These are phyloP conservation scores for Henckelia pumila DNA, from an alignment of 257 asterid genomes.

Conservation along the genomic window DNA sequence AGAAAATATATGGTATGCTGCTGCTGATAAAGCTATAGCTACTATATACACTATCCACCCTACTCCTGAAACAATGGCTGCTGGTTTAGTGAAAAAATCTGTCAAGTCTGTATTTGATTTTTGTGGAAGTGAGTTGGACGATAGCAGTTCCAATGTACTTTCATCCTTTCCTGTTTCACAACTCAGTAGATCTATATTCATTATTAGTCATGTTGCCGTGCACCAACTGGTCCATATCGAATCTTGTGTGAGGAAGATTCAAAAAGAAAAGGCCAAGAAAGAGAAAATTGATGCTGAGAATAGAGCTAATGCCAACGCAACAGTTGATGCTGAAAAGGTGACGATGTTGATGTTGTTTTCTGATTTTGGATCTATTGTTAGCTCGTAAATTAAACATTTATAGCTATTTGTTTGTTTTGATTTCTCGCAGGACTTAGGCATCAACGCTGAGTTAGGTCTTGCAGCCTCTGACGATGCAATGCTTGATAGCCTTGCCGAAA, in stretches of 20 bases:
- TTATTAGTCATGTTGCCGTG: slow-evolving; percentile 88
- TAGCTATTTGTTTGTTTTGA: slow-evolving; percentile 18
- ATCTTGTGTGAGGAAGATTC: slow-evolving; percentile 66
- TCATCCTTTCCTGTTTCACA: slow-evolving; percentile 59
- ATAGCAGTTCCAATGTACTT: slow-evolving; percentile 37
- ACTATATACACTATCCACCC: slow-evolving; percentile 81
- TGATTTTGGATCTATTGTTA: slow-evolving; percentile 21
- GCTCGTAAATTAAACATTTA: slow-evolving; percentile 10
- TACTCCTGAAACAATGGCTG: slow-evolving; percentile 76
- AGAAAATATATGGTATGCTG: slow-evolving; percentile 83
- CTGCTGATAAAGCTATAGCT: slow-evolving; percentile 82
- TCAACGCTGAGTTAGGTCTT: slow-evolving; percentile 84
- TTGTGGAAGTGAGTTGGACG: slow-evolving; percentile 37
- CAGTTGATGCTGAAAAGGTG: slow-evolving; percentile 56
- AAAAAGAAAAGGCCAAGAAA: slow-evolving; percentile 69
- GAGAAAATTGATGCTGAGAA: slow-evolving; percentile 57
- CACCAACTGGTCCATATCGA: slow-evolving; percentile 83
- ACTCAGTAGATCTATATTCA: slow-evolving; percentile 70
- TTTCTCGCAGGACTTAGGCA: slow-evolving; percentile 55
- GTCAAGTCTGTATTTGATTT: slow-evolving; percentile 59
- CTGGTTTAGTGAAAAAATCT: slow-evolving; percentile 68
- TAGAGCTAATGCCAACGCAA: slow-evolving; percentile 28
- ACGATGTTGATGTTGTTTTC: slow-evolving; percentile 16
- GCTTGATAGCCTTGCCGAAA: slow-evolving; percentile 75
- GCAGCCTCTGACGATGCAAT: slow-evolving; percentile 93